Conservation (phyloP, 1,284 basidiomycete species). For the Mycena sp. region DNA sequence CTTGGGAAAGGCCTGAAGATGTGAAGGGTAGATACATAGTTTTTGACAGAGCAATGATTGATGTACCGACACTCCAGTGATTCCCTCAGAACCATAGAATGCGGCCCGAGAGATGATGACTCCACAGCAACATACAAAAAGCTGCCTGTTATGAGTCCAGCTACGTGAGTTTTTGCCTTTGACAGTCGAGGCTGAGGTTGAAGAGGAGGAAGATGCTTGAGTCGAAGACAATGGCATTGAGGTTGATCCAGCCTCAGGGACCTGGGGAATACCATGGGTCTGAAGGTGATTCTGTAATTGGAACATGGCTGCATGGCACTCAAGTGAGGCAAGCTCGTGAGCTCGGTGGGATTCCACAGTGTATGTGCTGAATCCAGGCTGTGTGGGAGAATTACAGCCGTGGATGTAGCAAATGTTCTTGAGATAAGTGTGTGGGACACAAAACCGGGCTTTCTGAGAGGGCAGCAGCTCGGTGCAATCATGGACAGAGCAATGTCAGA, state of each 20-base stretch:
- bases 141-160: conserved; percentile 1
- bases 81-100: conserved; percentile 30
- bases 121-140: neutral
- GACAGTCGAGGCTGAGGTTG: neutral
- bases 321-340: neutral
- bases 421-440: neutral
- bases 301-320: neutral
- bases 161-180: neutral
- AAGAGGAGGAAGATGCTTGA: neutral
- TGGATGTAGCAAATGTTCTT: neutral
- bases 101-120: neutral
- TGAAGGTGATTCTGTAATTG: neutral
- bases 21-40: neutral
- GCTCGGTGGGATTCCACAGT: neutral
- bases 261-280: neutral
- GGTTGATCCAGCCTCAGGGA: neutral
- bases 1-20: conserved; percentile 19
- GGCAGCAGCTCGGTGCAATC: neutral
- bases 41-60: neutral
- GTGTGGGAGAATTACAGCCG: neutral
- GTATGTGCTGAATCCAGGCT: neutral
- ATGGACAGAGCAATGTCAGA: neutral
- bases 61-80: conserved; percentile 28
- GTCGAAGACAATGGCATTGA: neutral
- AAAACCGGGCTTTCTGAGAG: neutral